A percentile compares a stretch with the other conserved stretches of the same genome.
phyloP scores from a whole-genome alignment of 2,329 filamentous ascomycete species.

The Diplodia intermedia region DNA sequence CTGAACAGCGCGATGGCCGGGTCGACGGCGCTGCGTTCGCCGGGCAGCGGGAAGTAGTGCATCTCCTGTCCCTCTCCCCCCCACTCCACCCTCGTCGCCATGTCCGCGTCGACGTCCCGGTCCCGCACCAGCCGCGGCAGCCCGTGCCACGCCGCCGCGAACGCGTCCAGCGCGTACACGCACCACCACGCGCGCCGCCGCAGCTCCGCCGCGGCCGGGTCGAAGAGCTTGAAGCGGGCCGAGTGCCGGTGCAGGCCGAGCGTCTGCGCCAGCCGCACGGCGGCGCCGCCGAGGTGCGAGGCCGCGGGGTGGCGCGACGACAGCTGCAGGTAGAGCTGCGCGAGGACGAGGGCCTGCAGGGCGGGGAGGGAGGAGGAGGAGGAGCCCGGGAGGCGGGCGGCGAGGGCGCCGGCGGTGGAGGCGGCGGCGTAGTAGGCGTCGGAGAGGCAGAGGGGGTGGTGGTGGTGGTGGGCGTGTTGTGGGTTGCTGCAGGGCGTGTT shows the following conservation, averaged over 20 bases:
- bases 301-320: background rate
- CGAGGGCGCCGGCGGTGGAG: background rate
- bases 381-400: background rate
- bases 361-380: background rate
- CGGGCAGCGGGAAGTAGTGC: background rate
- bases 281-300: conserved; percentile 4
- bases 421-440: background rate
- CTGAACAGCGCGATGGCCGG: background rate
- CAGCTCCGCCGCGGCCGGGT: background rate
- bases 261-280: background rate
- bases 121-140: background rate
- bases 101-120: background rate
- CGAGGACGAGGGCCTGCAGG: conserved; percentile 1
- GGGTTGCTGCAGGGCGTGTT: background rate
- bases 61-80: no score
- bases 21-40: conserved; percentile 4
- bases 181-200: conserved; percentile 1
- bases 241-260: conserved; percentile 2
- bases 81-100: background rate
- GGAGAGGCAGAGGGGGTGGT: background rate
- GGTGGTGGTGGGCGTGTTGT: background rate
- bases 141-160: background rate
- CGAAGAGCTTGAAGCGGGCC: background rate
- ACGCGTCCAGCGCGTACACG: background rate
- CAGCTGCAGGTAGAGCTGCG: background rate